phyloP scores from a whole-genome alignment of 148 eudicot species.

The Nepenthes mirabilis region DNA sequence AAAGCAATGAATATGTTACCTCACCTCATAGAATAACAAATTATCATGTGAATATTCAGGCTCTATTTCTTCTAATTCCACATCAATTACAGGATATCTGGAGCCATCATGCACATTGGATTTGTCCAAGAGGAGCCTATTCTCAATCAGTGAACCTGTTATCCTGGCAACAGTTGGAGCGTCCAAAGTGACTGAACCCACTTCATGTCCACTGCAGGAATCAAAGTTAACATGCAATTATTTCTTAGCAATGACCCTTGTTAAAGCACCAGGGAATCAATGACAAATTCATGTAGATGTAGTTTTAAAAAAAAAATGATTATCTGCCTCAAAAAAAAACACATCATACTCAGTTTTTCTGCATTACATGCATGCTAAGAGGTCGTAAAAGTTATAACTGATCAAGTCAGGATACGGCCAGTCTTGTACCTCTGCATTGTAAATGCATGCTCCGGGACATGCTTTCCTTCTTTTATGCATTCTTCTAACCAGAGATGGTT shows the following conservation, averaged over 20 bases:
- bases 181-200: conserved; percentile 32
- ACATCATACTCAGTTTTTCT: not conserved
- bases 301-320: too few species aligned
- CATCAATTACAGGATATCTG: conserved; percentile 25
- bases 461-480: conserved; percentile 53
- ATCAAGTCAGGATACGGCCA: not conserved
- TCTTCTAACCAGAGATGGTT: conserved; percentile 93
- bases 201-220: conserved; percentile 56
- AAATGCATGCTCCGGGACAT: conserved; percentile 52
- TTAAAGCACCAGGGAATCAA: not conserved
- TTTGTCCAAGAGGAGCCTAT: conserved; percentile 13
- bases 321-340: too few species aligned
- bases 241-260: not conserved
- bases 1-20: conserved; percentile 27
- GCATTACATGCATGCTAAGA: not conserved
- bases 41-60: conserved; percentile 22
- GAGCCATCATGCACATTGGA: conserved; percentile 12
- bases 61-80: conserved; percentile 31
- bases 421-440: conserved; percentile 39
- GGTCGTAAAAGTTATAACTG: not conserved
- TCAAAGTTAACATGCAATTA: not conserved
- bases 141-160: conserved; percentile 12
- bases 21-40: conserved; percentile 22
- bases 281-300: too few species aligned
- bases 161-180: conserved; percentile 14